Evolutionary conservation across 2,329 filamentous ascomycete genomes (phyloP).

Genomic region (Tolypocladium ophioglossoides): DNA sequence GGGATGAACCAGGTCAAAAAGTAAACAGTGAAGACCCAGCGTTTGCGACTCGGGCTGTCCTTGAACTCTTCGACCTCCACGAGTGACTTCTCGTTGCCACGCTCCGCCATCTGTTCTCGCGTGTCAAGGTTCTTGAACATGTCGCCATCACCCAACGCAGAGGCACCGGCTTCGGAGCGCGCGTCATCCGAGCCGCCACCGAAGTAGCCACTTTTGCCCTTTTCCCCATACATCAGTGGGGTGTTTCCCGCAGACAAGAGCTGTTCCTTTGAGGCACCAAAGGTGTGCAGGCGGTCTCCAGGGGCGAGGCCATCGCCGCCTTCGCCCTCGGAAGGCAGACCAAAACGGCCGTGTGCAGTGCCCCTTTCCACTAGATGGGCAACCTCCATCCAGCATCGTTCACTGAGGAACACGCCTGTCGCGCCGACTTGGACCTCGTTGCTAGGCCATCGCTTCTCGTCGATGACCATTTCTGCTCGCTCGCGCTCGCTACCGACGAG

Average conservation of each 20-base stretch:
- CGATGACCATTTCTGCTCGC: slow-evolving; percentile 82
- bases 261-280: slow-evolving; percentile 52
- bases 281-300: slow-evolving; percentile 44
- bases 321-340: slow-evolving; percentile 44
- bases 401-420: slow-evolving; percentile 91
- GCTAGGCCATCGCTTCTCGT: slow-evolving; percentile 82
- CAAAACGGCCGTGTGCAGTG: slow-evolving; percentile 33
- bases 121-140: slow-evolving; percentile 98
- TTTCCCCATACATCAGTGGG: slow-evolving; percentile 60
- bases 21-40: slow-evolving; percentile 82
- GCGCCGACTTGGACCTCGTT: slow-evolving; percentile 87
- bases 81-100: slow-evolving; percentile 82
- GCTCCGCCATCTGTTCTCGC: slow-evolving; percentile 87
- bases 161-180: slow-evolving; percentile 83
- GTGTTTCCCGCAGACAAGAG: slow-evolving; percentile 41
- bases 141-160: slow-evolving; percentile 84
- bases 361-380: slow-evolving; percentile 59
- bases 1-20: slow-evolving; percentile 79
- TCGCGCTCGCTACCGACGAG: slow-evolving; percentile 88
- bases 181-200: slow-evolving; percentile 65
- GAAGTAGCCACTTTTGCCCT: slow-evolving; percentile 70
- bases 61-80: slow-evolving; percentile 80
- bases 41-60: slow-evolving; percentile 69
- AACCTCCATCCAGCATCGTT: slow-evolving; percentile 90
- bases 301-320: slow-evolving; percentile 52